phyloP scores from a whole-genome alignment of 2,329 filamentous ascomycete species.

The Aspergillus sp. region DNA sequence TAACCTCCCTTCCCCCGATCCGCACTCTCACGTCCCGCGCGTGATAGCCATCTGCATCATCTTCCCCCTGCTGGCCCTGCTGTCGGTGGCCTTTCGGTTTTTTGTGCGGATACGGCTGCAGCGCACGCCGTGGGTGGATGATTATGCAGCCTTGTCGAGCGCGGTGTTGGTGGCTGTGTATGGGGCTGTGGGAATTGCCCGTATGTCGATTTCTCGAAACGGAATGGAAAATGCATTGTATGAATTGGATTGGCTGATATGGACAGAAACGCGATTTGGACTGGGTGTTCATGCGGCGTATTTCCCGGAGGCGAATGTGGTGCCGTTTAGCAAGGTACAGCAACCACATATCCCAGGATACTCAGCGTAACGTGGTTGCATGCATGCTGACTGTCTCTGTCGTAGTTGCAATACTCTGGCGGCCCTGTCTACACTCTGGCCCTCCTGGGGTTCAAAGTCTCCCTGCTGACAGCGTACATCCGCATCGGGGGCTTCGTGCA shows the following conservation, averaged over 20 bases:
- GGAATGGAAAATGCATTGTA: too few species aligned
- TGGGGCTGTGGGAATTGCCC: constrained; percentile 11
- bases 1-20: constrained; percentile 18
- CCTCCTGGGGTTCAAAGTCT: constrained; percentile 42
- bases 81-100: constrained; percentile 18
- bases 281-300: constrained; percentile 11
- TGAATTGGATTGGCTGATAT: not conserved
- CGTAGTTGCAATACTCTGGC: constrained; percentile 21
- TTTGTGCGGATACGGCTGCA: constrained; percentile 16
- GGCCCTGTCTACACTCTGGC: constrained; percentile 21
- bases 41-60: constrained; percentile 17
- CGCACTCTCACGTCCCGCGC: constrained; percentile 11
- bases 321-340: constrained; percentile 20
- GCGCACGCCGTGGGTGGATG: constrained; percentile 17
- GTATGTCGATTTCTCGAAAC: constrained; percentile 8
- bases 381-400: not conserved
- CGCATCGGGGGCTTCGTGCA: constrained; percentile 38
- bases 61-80: constrained; percentile 14
- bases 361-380: not conserved
- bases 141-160: constrained; percentile 18
- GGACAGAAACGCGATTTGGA: constrained; percentile 22
- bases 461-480: constrained; percentile 40
- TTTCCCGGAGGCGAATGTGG: constrained; percentile 17
- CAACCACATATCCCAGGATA: not conserved
- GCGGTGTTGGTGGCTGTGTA: constrained; percentile 13